Percentiles rank a stretch among this genome's conserved stretches.
phyloP scores from a whole-genome alignment of 208 protist species.

The Leishmania tropica region DNA sequence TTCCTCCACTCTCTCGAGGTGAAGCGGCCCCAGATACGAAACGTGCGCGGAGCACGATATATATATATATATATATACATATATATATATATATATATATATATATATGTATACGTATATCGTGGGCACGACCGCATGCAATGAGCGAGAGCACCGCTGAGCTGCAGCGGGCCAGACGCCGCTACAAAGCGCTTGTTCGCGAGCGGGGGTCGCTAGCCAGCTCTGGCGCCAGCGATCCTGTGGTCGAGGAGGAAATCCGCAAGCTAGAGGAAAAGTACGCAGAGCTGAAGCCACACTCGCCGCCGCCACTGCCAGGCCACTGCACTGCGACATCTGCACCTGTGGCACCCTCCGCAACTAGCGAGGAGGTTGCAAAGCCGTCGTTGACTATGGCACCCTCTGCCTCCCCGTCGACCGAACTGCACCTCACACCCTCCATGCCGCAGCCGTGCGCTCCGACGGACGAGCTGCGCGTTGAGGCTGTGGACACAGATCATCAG shows the following conservation, averaged over 20 bases:
- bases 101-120: background rate
- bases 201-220: constrained; percentile 36
- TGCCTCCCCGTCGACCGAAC: background rate
- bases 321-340: background rate
- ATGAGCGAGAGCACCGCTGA: constrained; percentile 11
- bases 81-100: background rate
- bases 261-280: constrained; percentile 53
- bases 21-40: constrained; percentile 6
- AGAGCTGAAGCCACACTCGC: background rate
- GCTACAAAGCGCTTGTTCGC: constrained; percentile 60
- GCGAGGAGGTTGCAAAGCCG: background rate
- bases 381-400: background rate
- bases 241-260: constrained; percentile 34
- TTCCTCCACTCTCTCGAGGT: background rate
- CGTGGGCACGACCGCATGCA: too few species aligned
- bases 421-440: too few species aligned
- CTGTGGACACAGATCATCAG: background rate
- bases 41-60: too few species aligned
- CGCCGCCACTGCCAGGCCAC: background rate
- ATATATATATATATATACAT: background rate
- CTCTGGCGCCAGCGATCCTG: constrained; percentile 29
- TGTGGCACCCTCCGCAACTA: background rate
- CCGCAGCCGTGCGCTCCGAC: background rate
- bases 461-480: background rate
- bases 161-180: constrained; percentile 42